phyloP scores from a whole-genome alignment of 495 filamentous ascomycete genomes.

The Penicillium angulare region DNA sequence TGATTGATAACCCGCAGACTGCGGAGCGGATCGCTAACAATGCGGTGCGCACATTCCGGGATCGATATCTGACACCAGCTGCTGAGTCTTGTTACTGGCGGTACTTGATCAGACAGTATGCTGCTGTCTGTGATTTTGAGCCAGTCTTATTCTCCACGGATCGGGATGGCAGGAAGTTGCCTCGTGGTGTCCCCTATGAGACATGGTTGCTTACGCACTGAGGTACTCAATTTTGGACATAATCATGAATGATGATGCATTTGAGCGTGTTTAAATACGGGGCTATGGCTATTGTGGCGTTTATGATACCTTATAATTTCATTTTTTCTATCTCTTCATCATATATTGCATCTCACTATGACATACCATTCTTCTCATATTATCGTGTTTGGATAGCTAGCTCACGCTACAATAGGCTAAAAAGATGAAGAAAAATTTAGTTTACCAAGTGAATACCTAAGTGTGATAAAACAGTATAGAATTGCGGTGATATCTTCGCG shows the following conservation, averaged over 20 bases:
- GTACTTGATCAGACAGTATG: conserved; percentile 49
- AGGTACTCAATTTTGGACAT: conserved; percentile 7
- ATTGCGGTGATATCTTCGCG: too few relatives aligned
- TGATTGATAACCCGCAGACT: conserved; percentile 46
- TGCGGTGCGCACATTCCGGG: conserved; percentile 51
- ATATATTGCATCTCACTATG: too few relatives aligned
- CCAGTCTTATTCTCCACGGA: conserved; percentile 30
- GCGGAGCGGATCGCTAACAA: conserved; percentile 58
- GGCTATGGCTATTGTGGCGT: neutral
- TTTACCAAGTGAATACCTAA: too few relatives aligned
- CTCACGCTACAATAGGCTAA: too few relatives aligned
- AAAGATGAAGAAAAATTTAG: too few relatives aligned
- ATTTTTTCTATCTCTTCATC: neutral
- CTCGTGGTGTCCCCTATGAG: conserved; percentile 39
- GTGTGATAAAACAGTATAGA: too few relatives aligned
- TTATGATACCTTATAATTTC: neutral
- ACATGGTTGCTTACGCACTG: conserved; percentile 36
- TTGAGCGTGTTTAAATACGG: neutral
- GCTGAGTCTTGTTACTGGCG: conserved; percentile 64
- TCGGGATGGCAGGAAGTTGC: conserved; percentile 27
- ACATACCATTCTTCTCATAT: too few relatives aligned
- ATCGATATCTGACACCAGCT: conserved; percentile 59
- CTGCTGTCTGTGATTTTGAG: conserved; percentile 41
- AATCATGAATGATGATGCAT: neutral
- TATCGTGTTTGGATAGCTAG: too few relatives aligned